Conservation (phyloP, 768 basidiomycete genomes). For the Hysterangium stoloniferum region DNA sequence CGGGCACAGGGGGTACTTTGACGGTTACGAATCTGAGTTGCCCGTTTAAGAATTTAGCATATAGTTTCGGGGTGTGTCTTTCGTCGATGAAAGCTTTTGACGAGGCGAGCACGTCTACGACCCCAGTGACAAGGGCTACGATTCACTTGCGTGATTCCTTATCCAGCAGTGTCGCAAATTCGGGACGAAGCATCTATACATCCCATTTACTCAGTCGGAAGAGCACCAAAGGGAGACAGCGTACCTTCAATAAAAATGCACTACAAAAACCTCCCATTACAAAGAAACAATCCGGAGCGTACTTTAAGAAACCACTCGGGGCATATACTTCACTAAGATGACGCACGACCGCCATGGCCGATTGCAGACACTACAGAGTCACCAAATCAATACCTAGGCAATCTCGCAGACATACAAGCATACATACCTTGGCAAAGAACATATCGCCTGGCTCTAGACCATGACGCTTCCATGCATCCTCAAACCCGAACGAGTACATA, state of each 20-base stretch:
- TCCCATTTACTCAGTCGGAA: not conserved
- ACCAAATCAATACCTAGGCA: no score
- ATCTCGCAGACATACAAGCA: no score
- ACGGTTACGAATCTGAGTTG: no score
- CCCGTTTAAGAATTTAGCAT: constrained; percentile 70
- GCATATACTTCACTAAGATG: constrained; percentile 58
- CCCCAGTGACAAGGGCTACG: constrained; percentile 59
- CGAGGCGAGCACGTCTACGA: constrained; percentile 65
- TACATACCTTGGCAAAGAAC: constrained; percentile 61
- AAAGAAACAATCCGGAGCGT: constrained; percentile 62
- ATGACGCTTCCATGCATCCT: constrained; percentile 59
- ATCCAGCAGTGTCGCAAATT: constrained; percentile 55
- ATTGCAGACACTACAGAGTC: constrained; percentile 57
- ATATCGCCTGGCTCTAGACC: constrained; percentile 58
- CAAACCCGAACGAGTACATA: constrained; percentile 83
- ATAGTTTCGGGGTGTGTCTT: constrained; percentile 73
- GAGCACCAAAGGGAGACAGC: no score
- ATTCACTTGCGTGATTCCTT: constrained; percentile 63
- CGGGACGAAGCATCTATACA: constrained; percentile 58
- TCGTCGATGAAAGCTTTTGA: constrained; percentile 71
- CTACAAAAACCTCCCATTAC: constrained; percentile 76
- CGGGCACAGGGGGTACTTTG: no score
- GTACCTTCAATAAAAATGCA: constrained; percentile 74
- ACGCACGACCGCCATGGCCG: constrained; percentile 60
- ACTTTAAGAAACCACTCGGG: constrained; percentile 70